Base-by-base conservation (phyloP, 495 filamentous ascomycete genomes). In the Daldinia decipiens region DNA sequence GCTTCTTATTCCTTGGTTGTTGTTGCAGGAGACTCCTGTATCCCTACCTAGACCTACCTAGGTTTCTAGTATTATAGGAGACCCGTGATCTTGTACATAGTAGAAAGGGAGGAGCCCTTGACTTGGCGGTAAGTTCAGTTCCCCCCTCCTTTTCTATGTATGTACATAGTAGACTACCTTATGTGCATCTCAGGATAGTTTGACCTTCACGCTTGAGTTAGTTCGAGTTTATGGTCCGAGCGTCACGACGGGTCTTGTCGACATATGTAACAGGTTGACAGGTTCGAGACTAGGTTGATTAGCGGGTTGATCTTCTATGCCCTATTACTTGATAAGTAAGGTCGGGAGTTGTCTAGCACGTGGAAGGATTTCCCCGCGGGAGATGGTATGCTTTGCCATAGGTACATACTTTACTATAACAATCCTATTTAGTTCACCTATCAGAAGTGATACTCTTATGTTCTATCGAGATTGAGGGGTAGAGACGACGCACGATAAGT, bases 281-380 rank as follows among this genome's bases (percentile, higher is more conserved):
- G 39, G 26, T 36, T 53, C 39, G 58, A 58, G 62, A 62, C 62
- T 54, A n/a, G n/a, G n/a, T n/a, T n/a, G n/a, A n/a, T n/a, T n/a
- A 66, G 59, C 54, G 36, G 26, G n/a, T 47, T 72, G 64, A 72
- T 68, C 64, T 60, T 54, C 69, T 43, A 29, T 40, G 29, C 53
- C 53, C 57, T 43, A 62, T 59, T 67, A 61, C 70, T 47, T 43
- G 60, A 72, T 50, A 62, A 63, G 69, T 67, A 51, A 72, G 70
- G 60, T 65, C 56, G 65, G 60, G 60, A 68, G 65, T 65, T 34
- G 55, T 53, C 39, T 36, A 68, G 15, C 70, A 72, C 70, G 70
- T 72, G 70, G 64, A 24, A 36, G 39, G 31, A 21, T 60, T 67
- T 72, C 69, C 64, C 68, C 62, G 62, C 62, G 52, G 21, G 34